phyloP scores from a whole-genome alignment of 495 filamentous ascomycete genomes.

The Aspergillus hancockii region DNA sequence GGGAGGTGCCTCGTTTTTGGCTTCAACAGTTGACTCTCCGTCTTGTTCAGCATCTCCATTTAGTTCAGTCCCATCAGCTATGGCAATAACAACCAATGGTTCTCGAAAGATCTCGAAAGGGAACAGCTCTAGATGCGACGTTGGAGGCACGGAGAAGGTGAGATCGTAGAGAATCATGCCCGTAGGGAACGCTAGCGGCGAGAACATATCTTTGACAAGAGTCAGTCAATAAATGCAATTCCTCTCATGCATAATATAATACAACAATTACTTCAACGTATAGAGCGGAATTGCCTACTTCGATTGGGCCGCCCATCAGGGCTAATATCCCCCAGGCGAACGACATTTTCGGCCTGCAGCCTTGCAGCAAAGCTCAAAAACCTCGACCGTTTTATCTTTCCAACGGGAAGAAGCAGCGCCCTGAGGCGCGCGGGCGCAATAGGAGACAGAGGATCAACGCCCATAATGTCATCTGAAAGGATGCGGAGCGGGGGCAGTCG shows the following conservation, averaged over 20 bases:
- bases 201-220: conserved; percentile 78
- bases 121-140: conserved; percentile 73
- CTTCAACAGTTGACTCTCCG: conserved; percentile 2
- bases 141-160: conserved; percentile 72
- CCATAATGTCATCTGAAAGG: conserved; percentile 62
- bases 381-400: conserved; percentile 76
- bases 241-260: background rate
- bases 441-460: conserved; percentile 81
- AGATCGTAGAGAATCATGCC: conserved; percentile 91
- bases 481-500: conserved; percentile 31
- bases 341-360: conserved; percentile 75
- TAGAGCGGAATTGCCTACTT: conserved; percentile 57
- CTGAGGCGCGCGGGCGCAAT: conserved; percentile 86
- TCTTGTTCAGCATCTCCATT: conserved; percentile 37
- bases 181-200: conserved; percentile 85
- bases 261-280: background rate
- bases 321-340: conserved; percentile 88
- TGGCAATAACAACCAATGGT: conserved; percentile 74
- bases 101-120: conserved; percentile 87
- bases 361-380: conserved; percentile 78
- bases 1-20: conserved; percentile 22
- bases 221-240: conserved; percentile 30
- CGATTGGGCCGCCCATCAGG: conserved; percentile 84
- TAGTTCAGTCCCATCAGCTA: conserved; percentile 71
- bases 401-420: conserved; percentile 80